Base-by-base conservation (phyloP, 306 rosid species). In the Hippophae rhamnoides region DNA sequence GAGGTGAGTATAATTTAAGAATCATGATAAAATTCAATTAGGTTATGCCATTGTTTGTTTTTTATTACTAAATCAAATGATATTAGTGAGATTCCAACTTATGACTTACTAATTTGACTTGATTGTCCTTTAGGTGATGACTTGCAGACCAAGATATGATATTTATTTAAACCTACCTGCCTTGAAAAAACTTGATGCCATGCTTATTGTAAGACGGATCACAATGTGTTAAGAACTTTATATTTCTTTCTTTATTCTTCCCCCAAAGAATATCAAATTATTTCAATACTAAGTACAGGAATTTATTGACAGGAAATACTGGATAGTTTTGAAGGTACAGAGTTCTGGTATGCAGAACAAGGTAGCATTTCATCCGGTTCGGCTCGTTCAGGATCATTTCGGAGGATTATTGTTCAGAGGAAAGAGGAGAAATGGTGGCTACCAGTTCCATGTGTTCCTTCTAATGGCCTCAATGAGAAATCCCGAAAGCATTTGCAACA, bases 391-490 rank as follows among this genome's bases (percentile, higher is more conserved):
- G 89, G 95, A 65, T 93, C 99, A 4, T 93, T 93, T 63, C 77
- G 99, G 8, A 82, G 63, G 76, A 58, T 89, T 66, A 72, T 58
- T 61, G 41, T 51, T 76, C 81, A 72, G 68, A 72, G 93, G 65
- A 86, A 84, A 68, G 99, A 93, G 59, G 99, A 88, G 69, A 93
- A 93, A 65, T 93, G 99, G 99, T 93, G 99, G 99, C 60, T 88
- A 64, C 99, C 99, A 9, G 78, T 86, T 57, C 99, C 99, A 41
- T 93, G 97, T 73, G 84, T 88, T 52, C 74, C 70, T 69, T 49
- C 83, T 0, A 76, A 73, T 12, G 99, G 99, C 59, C 81, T 93
- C 56, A 78, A 94, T 41, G 89, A 80, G 43, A 84, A 84, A 71
- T 66, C 93, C 9, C 76, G 75, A 52, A 93, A 84, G 75, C 90